phyloP scores from a whole-genome alignment of 2,329 filamentous ascomycete genomes.

The Fusarium chuoi region DNA sequence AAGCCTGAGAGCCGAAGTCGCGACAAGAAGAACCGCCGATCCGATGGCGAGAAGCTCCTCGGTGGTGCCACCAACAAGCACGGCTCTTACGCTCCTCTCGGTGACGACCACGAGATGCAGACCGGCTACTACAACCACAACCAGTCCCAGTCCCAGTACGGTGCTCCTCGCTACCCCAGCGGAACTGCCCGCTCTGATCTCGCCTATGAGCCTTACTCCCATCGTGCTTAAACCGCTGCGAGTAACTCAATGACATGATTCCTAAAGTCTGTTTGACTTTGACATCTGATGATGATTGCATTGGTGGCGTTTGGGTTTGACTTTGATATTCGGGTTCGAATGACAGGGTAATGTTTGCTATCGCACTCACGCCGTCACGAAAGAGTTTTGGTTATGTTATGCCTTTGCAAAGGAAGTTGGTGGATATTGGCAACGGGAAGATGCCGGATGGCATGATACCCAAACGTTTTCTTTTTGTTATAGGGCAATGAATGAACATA shows the following conservation, averaged over 20 bases:
- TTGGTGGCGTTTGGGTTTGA: constrained; percentile 42
- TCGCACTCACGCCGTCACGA: constrained; percentile 24
- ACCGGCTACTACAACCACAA: constrained; percentile 53
- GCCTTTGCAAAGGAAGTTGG: constrained; percentile 8
- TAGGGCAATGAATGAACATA: constrained; percentile 16
- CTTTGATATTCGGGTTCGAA: constrained; percentile 25
- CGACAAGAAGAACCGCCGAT: constrained; percentile 49
- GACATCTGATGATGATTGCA: constrained; percentile 42
- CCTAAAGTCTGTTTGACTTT: constrained; percentile 29
- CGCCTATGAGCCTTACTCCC: constrained; percentile 73
- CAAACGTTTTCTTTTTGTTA: constrained; percentile 16
- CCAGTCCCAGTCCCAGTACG: constrained; percentile 45
- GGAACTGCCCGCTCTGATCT: constrained; percentile 59
- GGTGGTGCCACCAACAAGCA: constrained; percentile 51
- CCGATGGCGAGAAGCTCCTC: constrained; percentile 63
- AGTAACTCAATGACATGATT: constrained; percentile 30
- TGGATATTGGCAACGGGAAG: constrained; percentile 26
- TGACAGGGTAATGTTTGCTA: constrained; percentile 8
- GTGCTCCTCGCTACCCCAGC: constrained; percentile 53
- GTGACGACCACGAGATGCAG: constrained; percentile 50
- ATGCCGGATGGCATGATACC: constrained; percentile 42
- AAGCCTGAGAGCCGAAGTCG: constrained; percentile 58
- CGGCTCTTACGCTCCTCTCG: constrained; percentile 50
- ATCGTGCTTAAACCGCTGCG: constrained; percentile 57
- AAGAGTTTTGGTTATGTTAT: constrained; percentile 12